Base-by-base conservation (phyloP, 164 flowering plant species). In the Vitis rupestris region DNA sequence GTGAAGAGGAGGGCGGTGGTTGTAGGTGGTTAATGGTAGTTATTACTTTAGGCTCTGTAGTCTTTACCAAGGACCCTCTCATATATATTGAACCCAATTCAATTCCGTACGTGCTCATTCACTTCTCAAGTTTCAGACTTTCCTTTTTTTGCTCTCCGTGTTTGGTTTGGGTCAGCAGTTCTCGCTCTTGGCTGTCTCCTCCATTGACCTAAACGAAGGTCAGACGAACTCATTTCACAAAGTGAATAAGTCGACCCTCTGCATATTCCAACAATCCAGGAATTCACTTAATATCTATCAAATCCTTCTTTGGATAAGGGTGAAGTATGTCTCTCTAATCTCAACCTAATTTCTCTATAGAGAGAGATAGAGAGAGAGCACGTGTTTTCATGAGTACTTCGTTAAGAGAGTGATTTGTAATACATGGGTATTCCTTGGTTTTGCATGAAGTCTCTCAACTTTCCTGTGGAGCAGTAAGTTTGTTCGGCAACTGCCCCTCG, bases 11-110 rank as follows among this genome's bases (percentile, higher is more conserved):
- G 61, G 67, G 44, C 44, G 44, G 44, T 6, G 44, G 44, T 55
- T 61, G 66, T 44, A 52, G 66, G 49, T 72, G 19, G 75, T 61
- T 72, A 59, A 61, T 61, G 63, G 71, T 53, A 65, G 75, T 59
- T 72, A 72, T 53, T 70, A 70, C 72, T 50, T 29, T n/a, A 52
- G 30, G 12, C 7, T 10, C 29, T 44, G 30, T 14, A 44, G 55
- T 2, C 15, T 15, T 56, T 15, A 57, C 61, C 66, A 62, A 51
- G 49, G 23, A 4, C 50, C 29, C 61, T 47, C 50, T 44, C 57
- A 62, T 66, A 56, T 62, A 37, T 44, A 67, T 16, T 49, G 47
- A 59, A 47, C 53, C 50, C 57, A 49, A 15, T 56, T 50, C 71
- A 63, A n/a, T 73, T 50, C 64, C 63, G 29, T 63, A 13, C 27